Evolutionary conservation across 2,329 filamentous ascomycete genomes (phyloP).

Genomic region (Stachybotrys chartarum): DNA sequence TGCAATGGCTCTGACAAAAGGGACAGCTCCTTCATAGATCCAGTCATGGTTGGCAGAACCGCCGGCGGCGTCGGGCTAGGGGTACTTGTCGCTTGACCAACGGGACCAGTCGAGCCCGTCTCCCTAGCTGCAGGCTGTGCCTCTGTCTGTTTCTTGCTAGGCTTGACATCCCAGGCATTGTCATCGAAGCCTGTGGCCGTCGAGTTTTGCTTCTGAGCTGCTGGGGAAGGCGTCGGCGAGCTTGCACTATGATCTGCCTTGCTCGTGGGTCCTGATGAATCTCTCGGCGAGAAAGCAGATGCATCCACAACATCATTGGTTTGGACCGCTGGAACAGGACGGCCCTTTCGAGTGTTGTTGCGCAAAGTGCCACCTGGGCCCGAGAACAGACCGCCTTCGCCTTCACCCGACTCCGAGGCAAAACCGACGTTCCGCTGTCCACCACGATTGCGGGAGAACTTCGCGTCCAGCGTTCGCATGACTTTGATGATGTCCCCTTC

Average conservation of each 20-base stretch:
- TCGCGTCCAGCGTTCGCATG: constrained; percentile 79
- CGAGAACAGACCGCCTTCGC: constrained; percentile 76
- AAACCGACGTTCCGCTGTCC: constrained; percentile 27
- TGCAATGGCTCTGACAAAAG: constrained; percentile 45
- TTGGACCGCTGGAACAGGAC: constrained; percentile 79
- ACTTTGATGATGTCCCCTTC: constrained; percentile 96
- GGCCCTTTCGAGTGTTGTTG: constrained; percentile 91
- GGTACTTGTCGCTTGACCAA: not conserved
- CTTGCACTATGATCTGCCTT: constrained; percentile 12
- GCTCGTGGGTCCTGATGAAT: constrained; percentile 13
- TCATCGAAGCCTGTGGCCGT: constrained; percentile 71
- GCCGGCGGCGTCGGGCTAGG: constrained; percentile 2
- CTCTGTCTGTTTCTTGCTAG: constrained; percentile 48
- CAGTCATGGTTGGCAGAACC: constrained; percentile 50
- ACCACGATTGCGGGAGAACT: constrained; percentile 55
- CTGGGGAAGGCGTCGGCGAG: constrained; percentile 13
- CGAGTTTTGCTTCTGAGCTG: constrained; percentile 18
- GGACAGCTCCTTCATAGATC: constrained; percentile 56
- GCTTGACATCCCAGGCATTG: constrained; percentile 95
- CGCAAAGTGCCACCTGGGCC: constrained; percentile 84
- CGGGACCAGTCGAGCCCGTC: constrained; percentile 11
- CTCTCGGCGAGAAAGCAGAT: constrained; percentile 65
- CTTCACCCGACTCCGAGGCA: constrained; percentile 35
- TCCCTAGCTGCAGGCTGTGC: constrained; percentile 6
- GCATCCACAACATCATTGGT: constrained; percentile 81